Evolutionary conservation across 441 rosid genomes (phyloP), one percentile per base, ranked within the genome.

Genomic region (Erodium moschatum): DNA sequence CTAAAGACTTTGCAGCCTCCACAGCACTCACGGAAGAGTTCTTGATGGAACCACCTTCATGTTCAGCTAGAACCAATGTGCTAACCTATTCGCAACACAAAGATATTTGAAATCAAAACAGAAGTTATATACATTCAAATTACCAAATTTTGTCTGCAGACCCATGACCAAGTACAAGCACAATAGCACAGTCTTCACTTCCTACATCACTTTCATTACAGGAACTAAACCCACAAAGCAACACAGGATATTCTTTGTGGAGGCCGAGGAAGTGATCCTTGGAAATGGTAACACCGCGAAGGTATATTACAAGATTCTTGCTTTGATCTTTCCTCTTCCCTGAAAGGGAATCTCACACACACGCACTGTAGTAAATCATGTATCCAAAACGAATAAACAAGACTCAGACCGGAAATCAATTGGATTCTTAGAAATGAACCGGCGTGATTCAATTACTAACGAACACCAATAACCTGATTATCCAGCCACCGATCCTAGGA

Each of bases 21-120:
- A 92, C 80, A 11, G 97, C 90, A 70, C 85, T 86, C 72, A 90
- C 13, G 0, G 87, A 83, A 33, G 82, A 85, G 12, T 84, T 67
- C 75, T 85, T 90, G 75, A 92, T 72, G 2, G 72, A 76, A 46
- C 98, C 97, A 20, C 82, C 82, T 48, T 92, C 92, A 58, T 89
- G 91, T 69, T 92, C 97, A 0, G 82, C 97, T 66, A 92, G 24
- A 69, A 92, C 80, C 82, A 92, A 72, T n/a, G 91, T 89, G 80
- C 96, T 88, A 4, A 76, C 73, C 98, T 90, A 64, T 66, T 66
- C 21, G 61, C 24, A 54, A 54, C 61, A 18, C 5, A 58, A 7
- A 72, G 8, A 33, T 67, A 60, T 46, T 0, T 2, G 15, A 65
- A 2, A 15, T 15, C 38, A 12, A 15, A 6, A 16, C 35, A 13